Conservation (phyloP, 306 rosid genomes). For the Parietaria judaica region DNA sequence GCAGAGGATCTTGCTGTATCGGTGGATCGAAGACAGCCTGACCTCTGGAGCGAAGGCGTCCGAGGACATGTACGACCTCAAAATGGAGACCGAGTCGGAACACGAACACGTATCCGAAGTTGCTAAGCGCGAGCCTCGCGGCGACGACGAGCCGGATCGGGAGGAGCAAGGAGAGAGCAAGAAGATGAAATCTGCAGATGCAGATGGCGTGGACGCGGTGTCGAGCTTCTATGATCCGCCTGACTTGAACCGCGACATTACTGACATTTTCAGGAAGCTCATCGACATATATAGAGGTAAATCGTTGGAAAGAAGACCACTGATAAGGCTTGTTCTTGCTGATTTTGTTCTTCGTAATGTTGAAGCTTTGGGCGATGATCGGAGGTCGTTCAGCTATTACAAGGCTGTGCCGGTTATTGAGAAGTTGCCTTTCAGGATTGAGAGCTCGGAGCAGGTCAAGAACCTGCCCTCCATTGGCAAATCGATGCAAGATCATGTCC, state of each 20-base stretch:
- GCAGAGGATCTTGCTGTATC: conserved; percentile 58
- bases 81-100: conserved; percentile 28
- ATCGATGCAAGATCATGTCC: conserved; percentile 87
- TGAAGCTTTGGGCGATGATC: conserved; percentile 82
- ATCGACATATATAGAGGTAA: conserved; percentile 83
- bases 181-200: conserved; percentile 33
- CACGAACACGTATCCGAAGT: conserved; percentile 7
- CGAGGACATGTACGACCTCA: conserved; percentile 51
- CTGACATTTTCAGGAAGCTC: conserved; percentile 81
- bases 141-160: conserved; percentile 15
- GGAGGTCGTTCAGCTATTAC: conserved; percentile 91
- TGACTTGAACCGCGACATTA: conserved; percentile 64
- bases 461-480: conserved; percentile 75
- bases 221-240: conserved; percentile 60
- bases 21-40: conserved; percentile 85
- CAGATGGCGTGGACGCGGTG: conserved; percentile 12
- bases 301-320: not conserved
- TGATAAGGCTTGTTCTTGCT: conserved; percentile 22
- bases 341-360: conserved; percentile 7
- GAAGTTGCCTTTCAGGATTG: conserved; percentile 71
- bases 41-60: conserved; percentile 59
- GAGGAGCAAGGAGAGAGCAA: conserved; percentile 28
- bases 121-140: conserved; percentile 5
- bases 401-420: conserved; percentile 81
- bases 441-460: conserved; percentile 62